phyloP scores from a whole-genome alignment of 1,284 basidiomycete genomes.

The Leucocoprinus gongylophorus region DNA sequence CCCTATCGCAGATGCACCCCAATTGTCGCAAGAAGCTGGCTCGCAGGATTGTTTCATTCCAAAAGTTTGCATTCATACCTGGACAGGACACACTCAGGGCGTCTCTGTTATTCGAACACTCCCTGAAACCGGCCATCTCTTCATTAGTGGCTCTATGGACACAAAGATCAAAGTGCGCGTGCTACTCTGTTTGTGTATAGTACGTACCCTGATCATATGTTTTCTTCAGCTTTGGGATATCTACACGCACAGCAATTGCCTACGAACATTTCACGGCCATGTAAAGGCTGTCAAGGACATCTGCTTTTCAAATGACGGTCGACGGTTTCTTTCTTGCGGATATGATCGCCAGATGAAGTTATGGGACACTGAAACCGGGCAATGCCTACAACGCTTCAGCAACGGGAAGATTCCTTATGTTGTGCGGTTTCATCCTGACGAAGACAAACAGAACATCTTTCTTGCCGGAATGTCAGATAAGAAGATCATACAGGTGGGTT shows the following conservation, averaged over 20 bases:
- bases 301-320: conserved; percentile 90
- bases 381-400: conserved; percentile 91
- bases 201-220: conserved; percentile 7
- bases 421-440: conserved; percentile 91
- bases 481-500: conserved; percentile 89
- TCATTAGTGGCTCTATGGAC: conserved; percentile 96
- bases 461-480: conserved; percentile 99
- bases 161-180: conserved; percentile 89
- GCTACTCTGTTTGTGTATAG: not conserved
- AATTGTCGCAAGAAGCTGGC: conserved; percentile 75
- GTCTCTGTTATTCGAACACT: conserved; percentile 92
- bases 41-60: conserved; percentile 92
- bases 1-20: conserved; percentile 73
- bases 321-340: conserved; percentile 84
- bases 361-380: conserved; percentile 99
- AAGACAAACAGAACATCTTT: conserved; percentile 95
- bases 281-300: conserved; percentile 95
- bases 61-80: conserved; percentile 94
- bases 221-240: conserved; percentile 94
- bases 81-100: conserved; percentile 96
- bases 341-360: conserved; percentile 98
- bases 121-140: conserved; percentile 87
- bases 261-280: conserved; percentile 97
- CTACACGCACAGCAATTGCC: conserved; percentile 93
- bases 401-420: conserved; percentile 97